Evolutionary conservation across 208 protist species (phyloP), one percentile per base, ranked within the genome.

Genomic region (Leishmania guyanensis): DNA sequence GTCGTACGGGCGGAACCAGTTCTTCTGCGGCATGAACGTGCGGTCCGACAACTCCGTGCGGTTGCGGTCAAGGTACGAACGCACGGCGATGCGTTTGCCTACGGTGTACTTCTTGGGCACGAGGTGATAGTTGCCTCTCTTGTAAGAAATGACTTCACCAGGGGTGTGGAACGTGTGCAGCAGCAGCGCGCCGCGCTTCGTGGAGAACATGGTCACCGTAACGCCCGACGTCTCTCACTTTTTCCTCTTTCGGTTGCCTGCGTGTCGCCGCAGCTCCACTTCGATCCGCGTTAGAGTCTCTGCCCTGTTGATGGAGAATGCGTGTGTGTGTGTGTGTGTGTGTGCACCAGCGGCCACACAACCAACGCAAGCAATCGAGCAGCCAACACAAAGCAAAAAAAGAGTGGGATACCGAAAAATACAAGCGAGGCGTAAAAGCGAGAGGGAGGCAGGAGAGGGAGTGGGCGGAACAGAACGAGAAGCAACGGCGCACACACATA

Each of bases 41-140:
- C 95, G 93, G 79, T 97, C 92, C 1, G 95, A 97, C 53, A 97
- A 88, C 78, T 98, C 93, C 6, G 95, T 94, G 80, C 89, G 89
- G 78, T 97, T 97, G 53, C 94, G 93, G 76, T 97, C 94, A 29
- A 96, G 89, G 80, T 96, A 96, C 39, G 83, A 90, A 71, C 94
- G 94, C 14, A 96, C 93, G 17, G 94, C 92, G 66, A 97, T 96
- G 65, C 91, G 91, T 66, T 88, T 90, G 54, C 87, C 90, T 0
- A 97, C 87, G 3, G 94, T 95, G 76, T 91, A 81, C 79, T 95
- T 93, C 69, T 88, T 90, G 2, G 92, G 93, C 1, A 97, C 83
- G 20, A 96, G 58, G 64, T 83, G 76, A 73, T 90, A 94, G 85
- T 85, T 84, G 50, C 92, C 92, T 14, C 77, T 76, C 46, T 65